phyloP scores from a whole-genome alignment of 176 grass and related monocot species.

The Hordeum vulgare region MorexV3_pseudomolecules_assembly NC_058519.1:564994449-564994948 shows the following conservation, averaged over 20 bases:
- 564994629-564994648: constrained; percentile 13
- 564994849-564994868: background rate
- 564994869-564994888: no score
- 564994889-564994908: no score
- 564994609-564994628: no score
- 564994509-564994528: background rate
- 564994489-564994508: constrained; percentile 40
- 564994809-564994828: background rate
- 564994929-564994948: no score
- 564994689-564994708: constrained; percentile 96
- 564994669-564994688: background rate
- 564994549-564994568: constrained; percentile 31
- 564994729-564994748: constrained; percentile 56
- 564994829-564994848: background rate
- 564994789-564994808: constrained; percentile 6
- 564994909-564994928: no score
- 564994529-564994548: no score
- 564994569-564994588: background rate
- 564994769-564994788: constrained; percentile 96
- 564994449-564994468: constrained; percentile 13
- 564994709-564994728: constrained; percentile 34
- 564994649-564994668: background rate
- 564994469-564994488: background rate
- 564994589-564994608: constrained; percentile 15
- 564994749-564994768: constrained; percentile 86